Conservation (phyloP, 2,329 filamentous ascomycete species). For the Ceratocystis huliohia region DNA sequence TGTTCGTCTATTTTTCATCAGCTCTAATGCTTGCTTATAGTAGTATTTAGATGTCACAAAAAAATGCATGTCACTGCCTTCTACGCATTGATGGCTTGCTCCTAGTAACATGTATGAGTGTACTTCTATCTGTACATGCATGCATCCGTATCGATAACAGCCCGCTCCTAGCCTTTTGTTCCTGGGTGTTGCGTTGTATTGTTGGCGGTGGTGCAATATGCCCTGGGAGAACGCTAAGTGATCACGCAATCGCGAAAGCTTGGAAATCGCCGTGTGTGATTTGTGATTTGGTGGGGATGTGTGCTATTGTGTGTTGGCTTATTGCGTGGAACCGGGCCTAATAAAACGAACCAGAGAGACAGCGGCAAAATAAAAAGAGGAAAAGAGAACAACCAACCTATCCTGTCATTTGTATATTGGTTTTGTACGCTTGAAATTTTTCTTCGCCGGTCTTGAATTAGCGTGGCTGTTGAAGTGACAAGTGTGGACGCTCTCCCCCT, state of each 20-base stretch:
- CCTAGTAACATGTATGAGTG: neutral
- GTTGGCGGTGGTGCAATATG: conserved; percentile 21
- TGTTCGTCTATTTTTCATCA: neutral
- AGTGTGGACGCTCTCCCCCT: conserved; percentile 1
- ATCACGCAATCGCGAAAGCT: conserved; percentile 21
- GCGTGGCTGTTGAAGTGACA: neutral
- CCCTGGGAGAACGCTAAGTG: conserved; percentile 20
- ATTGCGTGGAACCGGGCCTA: neutral
- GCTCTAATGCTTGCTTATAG: neutral
- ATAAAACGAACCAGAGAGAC: neutral
- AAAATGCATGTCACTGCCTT: neutral
- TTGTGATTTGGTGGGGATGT: neutral
- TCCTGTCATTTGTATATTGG: neutral
- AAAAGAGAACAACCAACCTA: neutral
- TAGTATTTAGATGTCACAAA: neutral
- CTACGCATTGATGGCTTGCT: neutral
- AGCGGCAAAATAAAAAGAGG: neutral
- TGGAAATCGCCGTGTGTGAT: conserved; percentile 7
- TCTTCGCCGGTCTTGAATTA: conserved; percentile 4
- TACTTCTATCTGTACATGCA: neutral
- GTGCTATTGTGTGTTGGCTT: neutral
- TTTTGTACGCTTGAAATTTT: conserved; percentile 1
- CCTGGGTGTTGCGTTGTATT: conserved; percentile 10
- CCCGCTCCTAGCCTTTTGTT: neutral
- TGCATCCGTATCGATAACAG: neutral